phyloP scores from a whole-genome alignment of 164 flowering plant species.

The Hamamelis virginiana region DNA sequence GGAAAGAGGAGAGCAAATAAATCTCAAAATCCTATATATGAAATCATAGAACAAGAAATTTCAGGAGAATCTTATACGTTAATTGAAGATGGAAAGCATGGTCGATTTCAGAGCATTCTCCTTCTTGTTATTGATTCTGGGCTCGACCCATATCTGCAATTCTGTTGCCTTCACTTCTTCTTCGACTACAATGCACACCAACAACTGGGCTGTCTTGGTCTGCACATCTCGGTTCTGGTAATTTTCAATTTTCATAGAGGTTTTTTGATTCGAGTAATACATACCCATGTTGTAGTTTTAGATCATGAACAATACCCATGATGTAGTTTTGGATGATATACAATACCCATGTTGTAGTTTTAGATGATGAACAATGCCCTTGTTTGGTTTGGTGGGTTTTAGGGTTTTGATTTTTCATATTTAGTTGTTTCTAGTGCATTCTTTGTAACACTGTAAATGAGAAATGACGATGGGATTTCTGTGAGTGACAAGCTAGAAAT shows the following conservation, averaged over 20 bases:
- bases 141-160: constrained; percentile 13
- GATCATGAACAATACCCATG: background rate
- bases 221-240: constrained; percentile 99
- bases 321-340: too few relatives aligned
- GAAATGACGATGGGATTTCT: too few relatives aligned
- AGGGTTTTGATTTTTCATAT: background rate
- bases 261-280: background rate
- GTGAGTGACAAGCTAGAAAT: too few relatives aligned
- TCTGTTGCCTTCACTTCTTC: constrained; percentile 26
- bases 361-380: background rate
- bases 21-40: too few relatives aligned
- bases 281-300: background rate
- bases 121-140: constrained; percentile 16
- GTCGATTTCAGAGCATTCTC: background rate
- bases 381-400: background rate
- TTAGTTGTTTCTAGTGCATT: background rate
- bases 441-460: background rate
- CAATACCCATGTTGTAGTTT: too few relatives aligned
- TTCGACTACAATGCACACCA: constrained; percentile 71
- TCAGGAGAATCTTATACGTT: too few relatives aligned
- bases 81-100: background rate
- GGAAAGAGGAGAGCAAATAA: too few relatives aligned
- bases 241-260: background rate
- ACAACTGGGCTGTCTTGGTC: constrained; percentile 96
- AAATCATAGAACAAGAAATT: too few relatives aligned